These are phyloP conservation scores for Perkinsus olseni DNA, from an alignment of 169 alveolate genomes.

Conservation along the genomic window DNA sequence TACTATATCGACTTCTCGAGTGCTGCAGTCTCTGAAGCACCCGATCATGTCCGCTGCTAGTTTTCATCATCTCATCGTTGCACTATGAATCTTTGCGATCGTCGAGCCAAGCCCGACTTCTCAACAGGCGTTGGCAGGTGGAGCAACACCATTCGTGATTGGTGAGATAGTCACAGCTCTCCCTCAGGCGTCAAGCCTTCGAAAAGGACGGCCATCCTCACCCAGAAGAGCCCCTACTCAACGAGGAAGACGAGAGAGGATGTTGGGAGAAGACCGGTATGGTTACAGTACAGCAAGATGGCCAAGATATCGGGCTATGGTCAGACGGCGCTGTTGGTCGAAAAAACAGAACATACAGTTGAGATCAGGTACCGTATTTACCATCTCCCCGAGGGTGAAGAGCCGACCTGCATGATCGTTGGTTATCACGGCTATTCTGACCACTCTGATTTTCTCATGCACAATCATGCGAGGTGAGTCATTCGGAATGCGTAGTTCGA, in stretches of 20 bases:
- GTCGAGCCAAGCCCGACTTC: not conserved
- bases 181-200: not conserved
- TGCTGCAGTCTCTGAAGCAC: no score
- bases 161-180: not conserved
- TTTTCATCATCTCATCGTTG: no score
- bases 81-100: not conserved
- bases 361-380: not conserved
- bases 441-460: not conserved
- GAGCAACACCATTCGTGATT: no score
- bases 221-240: not conserved
- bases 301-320: not conserved
- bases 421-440: not conserved
- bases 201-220: not conserved
- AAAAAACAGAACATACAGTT: no score
- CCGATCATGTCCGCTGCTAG: no score
- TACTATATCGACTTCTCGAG: no score
- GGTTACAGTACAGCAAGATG: not conserved
- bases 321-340: not conserved
- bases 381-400: not conserved
- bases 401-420: not conserved
- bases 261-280: not conserved
- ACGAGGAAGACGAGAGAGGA: not conserved
- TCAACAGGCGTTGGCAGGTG: not conserved
- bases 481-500: not conserved
- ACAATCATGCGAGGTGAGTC: not conserved